Conservation (phyloP, 768 basidiomycete genomes). For the Podaxis sp. region DNA sequence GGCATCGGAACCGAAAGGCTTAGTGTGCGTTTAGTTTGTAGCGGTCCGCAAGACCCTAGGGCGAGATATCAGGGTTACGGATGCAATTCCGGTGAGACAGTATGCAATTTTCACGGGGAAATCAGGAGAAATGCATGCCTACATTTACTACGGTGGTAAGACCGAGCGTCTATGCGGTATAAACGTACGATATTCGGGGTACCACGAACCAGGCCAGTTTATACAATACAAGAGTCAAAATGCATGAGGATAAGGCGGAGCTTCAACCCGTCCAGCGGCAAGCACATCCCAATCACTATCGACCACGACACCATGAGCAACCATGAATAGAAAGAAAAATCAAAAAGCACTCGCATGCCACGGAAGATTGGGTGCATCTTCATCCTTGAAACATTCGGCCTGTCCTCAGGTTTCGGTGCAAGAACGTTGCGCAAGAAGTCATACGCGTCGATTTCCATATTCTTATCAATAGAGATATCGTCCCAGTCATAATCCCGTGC, state of each 20-base stretch:
- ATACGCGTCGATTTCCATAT: conserved; percentile 6
- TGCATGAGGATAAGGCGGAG: not conserved
- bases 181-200: not conserved
- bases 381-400: conserved; percentile 8
- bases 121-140: no score
- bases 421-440: conserved; percentile 12
- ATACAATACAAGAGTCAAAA: not conserved
- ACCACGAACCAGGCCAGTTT: not conserved
- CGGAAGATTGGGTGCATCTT: conserved; percentile 11
- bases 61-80: no score
- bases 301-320: not conserved
- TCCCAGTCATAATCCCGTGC: conserved; percentile 2
- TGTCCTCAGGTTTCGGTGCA: not conserved
- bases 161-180: no score
- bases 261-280: conserved; percentile 6
- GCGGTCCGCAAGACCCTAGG: no score
- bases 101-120: no score
- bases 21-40: no score
- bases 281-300: conserved; percentile 10
- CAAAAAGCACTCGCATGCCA: not conserved
- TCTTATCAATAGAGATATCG: conserved; percentile 9
- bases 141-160: no score
- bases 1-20: no score
- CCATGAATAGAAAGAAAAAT: not conserved
- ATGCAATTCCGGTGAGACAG: no score